phyloP scores from a whole-genome alignment of 495 filamentous ascomycete species.

The Hypoxylon rickii region DNA sequence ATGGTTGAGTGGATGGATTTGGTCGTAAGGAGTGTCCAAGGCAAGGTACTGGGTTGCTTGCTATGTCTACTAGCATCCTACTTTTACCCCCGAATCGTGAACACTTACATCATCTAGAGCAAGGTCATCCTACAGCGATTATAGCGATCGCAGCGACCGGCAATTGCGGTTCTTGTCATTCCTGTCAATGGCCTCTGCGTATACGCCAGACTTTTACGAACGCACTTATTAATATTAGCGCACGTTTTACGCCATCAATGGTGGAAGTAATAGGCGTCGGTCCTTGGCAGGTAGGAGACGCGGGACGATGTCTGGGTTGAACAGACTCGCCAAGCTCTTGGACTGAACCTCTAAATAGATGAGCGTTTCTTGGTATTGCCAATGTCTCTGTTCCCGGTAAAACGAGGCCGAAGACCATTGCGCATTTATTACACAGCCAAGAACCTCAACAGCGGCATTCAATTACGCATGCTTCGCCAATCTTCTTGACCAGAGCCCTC shows the following conservation, averaged over 20 bases:
- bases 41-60: too few species aligned
- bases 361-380: constrained; percentile 36
- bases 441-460: constrained; percentile 25
- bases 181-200: constrained; percentile 2
- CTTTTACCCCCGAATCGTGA: not conserved
- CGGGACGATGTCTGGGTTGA: constrained; percentile 14
- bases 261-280: constrained; percentile 12
- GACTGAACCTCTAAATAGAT: constrained; percentile 29
- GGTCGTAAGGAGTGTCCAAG: too few species aligned
- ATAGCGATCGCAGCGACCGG: not conserved
- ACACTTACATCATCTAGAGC: constrained; percentile 29
- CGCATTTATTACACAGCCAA: constrained; percentile 30
- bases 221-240: constrained; percentile 20
- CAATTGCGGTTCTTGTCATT: constrained; percentile 11
- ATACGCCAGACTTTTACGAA: constrained; percentile 3
- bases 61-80: too few species aligned
- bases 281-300: constrained; percentile 20
- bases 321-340: constrained; percentile 31
- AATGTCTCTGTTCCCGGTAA: constrained; percentile 27
- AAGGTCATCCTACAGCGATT: not conserved
- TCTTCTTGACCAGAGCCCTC: constrained; percentile 15
- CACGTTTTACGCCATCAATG: constrained; percentile 19
- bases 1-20: constrained; percentile 5
- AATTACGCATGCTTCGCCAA: constrained; percentile 14
- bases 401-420: constrained; percentile 21